These are phyloP conservation scores for Butyriboletus loyo DNA, from an alignment of 768 basidiomycete species.

Conservation along the genomic window DNA sequence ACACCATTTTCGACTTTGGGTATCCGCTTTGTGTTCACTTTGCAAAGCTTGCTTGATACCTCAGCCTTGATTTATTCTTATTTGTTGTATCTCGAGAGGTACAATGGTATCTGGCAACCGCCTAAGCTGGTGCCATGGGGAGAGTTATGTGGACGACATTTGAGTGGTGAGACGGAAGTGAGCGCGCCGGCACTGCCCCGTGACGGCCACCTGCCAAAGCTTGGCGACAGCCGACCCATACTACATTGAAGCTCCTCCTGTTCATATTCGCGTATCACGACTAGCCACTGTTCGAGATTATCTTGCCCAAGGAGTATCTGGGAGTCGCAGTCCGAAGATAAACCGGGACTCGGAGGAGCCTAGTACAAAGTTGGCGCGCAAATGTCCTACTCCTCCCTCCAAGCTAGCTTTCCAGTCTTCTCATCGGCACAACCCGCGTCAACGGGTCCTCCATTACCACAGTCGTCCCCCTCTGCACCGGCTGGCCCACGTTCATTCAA, in stretches of 20 bases:
- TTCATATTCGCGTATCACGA: constrained; percentile 1
- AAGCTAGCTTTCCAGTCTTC: constrained; percentile 19
- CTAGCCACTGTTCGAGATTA: not conserved
- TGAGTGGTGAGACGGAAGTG: not conserved
- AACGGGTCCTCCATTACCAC: constrained; percentile 5
- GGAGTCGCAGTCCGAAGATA: constrained; percentile 16
- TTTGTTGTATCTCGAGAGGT: not conserved
- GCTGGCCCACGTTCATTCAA: constrained; percentile 40
- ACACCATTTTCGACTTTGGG: constrained; percentile 27
- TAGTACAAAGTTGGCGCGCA: not conserved
- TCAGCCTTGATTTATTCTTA: not conserved
- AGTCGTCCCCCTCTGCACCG: constrained; percentile 14
- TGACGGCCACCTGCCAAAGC: too few relatives aligned
- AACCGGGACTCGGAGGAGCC: constrained; percentile 13
- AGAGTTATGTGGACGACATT: too few relatives aligned
- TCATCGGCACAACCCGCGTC: constrained; percentile 8
- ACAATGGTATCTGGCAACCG: not conserved
- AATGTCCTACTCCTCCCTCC: constrained; percentile 34
- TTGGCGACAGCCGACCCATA: too few relatives aligned
- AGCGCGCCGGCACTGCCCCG: too few relatives aligned
- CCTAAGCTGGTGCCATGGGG: not conserved
- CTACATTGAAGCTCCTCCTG: too few relatives aligned
- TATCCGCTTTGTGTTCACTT: constrained; percentile 34
- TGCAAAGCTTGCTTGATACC: constrained; percentile 23
- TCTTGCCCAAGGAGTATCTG: not conserved